Percentiles rank a stretch among this genome's conserved stretches.
Conservation (phyloP, 441 rosid genomes). For the Pelargonium australe region DNA sequence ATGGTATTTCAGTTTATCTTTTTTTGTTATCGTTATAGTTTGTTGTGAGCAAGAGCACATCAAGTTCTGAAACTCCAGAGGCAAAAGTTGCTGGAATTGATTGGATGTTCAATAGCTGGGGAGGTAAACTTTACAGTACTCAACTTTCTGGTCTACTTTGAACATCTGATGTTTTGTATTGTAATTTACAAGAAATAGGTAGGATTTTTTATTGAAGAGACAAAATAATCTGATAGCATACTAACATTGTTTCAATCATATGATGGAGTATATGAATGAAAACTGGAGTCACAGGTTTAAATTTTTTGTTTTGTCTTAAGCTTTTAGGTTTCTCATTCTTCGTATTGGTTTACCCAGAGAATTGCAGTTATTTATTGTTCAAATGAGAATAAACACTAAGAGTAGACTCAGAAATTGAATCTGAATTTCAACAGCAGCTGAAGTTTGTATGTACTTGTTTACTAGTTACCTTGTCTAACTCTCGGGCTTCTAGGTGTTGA, state of each 20-base stretch:
- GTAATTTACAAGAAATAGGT: background rate
- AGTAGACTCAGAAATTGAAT: background rate
- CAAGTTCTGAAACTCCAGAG: slow-evolving; percentile 23
- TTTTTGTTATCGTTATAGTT: slow-evolving; percentile 35
- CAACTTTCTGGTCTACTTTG: slow-evolving; percentile 6
- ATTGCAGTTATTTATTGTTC: background rate
- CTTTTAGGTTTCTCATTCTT: slow-evolving; percentile 9
- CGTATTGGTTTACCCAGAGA: background rate
- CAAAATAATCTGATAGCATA: background rate
- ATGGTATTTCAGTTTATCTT: background rate
- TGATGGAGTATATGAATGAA: background rate
- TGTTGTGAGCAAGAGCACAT: slow-evolving; percentile 38
- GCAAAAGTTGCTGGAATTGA: slow-evolving; percentile 69
- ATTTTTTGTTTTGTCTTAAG: background rate
- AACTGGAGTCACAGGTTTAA: background rate
- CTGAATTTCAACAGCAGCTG: background rate
- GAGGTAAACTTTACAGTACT: slow-evolving; percentile 40
- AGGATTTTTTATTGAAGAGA: background rate
- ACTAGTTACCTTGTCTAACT: background rate
- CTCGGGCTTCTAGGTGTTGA: slow-evolving; percentile 49
- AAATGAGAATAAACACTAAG: background rate
- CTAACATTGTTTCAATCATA: background rate
- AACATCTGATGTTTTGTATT: background rate
- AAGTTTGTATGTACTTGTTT: slow-evolving; percentile 1
- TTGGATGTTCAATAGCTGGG: slow-evolving; percentile 90